Evolutionary conservation across 768 basidiomycete species (phyloP), one percentile per base, ranked within the genome.

Genomic region (Hirschioporus abietinus): DNA sequence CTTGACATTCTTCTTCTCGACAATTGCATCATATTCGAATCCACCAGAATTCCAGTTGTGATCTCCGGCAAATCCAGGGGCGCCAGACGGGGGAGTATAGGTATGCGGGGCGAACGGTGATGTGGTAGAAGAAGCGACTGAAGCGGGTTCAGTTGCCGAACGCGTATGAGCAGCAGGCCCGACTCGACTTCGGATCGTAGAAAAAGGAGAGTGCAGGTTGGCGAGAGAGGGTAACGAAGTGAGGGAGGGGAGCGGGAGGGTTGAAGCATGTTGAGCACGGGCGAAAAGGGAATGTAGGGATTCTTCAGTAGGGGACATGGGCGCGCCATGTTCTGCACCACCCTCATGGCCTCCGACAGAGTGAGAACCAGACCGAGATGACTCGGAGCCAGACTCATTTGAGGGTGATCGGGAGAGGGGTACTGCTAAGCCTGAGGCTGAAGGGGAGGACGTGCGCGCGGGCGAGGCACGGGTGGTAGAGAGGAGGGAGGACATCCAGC

Each of bases 51-150:
- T 87, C 92, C 92, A 86, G 12, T 73, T 80, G 18, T 77, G 75
- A 61, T 91, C 90, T 0, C 90, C 90, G 17, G 76, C 80, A 70
- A 89, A 93, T 6, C 91, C 93, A 0, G 93, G 93, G 0, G 93
- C 93, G n/a, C 93, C 64, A 72, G 80, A 78, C 0, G 88, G 82
- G 63, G 77, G 83, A 20, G 78, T 77, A 74, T 82, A 82, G 1
- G 78, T 76, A 35, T 79, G 73, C 10, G 80, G 71, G 0, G 78
- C 78, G 66, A 88, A 88, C 0, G 88, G 86, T 4, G 85, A 82
- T 0, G 64, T 86, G 83, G 27, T 67, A 57, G n/a, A 70, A 59
- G 57, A 27, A 58, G 64, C 64, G 26, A 64, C 17, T 12, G 34
- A 64, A 42, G 63, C 25, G 27, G 25, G 64, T n/a, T 35, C 26